Percentiles rank a stretch among this genome's conserved stretches.
These are phyloP conservation scores for Boletus speciosus DNA, from an alignment of 768 basidiomycete species.

Conservation along the genomic window DNA sequence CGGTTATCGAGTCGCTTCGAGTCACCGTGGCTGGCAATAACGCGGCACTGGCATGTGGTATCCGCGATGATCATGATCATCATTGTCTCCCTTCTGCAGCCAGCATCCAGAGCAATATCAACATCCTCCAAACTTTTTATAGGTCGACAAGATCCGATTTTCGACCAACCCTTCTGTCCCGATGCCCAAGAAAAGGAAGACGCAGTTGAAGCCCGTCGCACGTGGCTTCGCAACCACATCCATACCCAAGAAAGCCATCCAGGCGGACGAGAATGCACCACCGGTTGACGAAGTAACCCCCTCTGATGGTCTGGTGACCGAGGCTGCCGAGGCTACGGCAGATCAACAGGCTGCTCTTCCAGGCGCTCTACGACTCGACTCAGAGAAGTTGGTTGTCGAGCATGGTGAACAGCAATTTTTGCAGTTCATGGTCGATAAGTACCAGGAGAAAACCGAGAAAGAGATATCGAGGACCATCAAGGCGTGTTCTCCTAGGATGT, in stretches of 20 bases:
- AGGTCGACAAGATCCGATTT: neutral
- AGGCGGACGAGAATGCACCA: constrained; percentile 25
- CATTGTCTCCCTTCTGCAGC: neutral
- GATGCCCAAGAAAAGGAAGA: constrained; percentile 87
- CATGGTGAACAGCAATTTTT: constrained; percentile 53
- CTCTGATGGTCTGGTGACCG: constrained; percentile 3
- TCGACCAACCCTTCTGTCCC: neutral
- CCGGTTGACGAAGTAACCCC: constrained; percentile 4
- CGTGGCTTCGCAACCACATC: constrained; percentile 84
- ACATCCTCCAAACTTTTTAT: neutral
- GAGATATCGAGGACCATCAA: constrained; percentile 71
- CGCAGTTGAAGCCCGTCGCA: constrained; percentile 66
- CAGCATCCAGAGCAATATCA: neutral
- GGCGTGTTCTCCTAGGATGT: constrained; percentile 38
- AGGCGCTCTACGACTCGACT: constrained; percentile 5
- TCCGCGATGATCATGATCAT: constrained; percentile 1
- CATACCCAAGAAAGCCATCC: constrained; percentile 67
- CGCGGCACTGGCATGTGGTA: neutral
- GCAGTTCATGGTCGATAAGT: constrained; percentile 72
- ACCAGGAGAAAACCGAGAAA: constrained; percentile 86
- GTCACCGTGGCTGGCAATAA: neutral
- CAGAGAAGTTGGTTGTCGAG: constrained; percentile 34
- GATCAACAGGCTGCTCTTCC: constrained; percentile 1
- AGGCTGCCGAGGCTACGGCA: constrained; percentile 4
- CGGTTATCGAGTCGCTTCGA: too few relatives aligned